Evolutionary conservation across 1,284 basidiomycete species (phyloP).

Genomic region (Phellopilus nigrolimitatus): DNA sequence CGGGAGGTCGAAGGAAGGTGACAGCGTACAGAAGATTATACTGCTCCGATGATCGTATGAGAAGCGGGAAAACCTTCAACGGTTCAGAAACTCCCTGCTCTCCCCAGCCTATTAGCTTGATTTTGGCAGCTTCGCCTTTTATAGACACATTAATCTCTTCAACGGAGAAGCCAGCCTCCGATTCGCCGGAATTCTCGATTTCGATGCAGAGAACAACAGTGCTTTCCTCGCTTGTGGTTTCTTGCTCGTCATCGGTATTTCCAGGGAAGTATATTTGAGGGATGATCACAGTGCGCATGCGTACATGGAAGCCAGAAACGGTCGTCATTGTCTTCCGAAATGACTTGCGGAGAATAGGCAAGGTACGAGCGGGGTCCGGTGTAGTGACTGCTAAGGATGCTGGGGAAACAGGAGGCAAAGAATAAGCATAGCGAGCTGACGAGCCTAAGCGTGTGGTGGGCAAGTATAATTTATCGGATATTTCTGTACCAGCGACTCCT

Average conservation of each 20-base stretch:
- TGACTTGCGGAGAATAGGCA: slow-evolving; percentile 74
- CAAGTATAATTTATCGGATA: slow-evolving; percentile 38
- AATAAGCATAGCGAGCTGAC: slow-evolving; percentile 57
- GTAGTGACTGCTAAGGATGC: slow-evolving; percentile 37
- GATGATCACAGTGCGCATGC: slow-evolving; percentile 85
- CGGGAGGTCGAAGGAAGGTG: slow-evolving; percentile 61
- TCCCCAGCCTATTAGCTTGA: slow-evolving; percentile 66
- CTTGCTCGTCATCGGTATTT: slow-evolving; percentile 34
- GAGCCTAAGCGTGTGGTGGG: slow-evolving; percentile 64
- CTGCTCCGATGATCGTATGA: slow-evolving; percentile 66
- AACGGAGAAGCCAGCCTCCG: slow-evolving; percentile 64
- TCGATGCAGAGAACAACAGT: slow-evolving; percentile 85
- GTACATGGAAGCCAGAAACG: slow-evolving; percentile 76
- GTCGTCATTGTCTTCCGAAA: slow-evolving; percentile 76
- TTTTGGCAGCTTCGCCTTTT: slow-evolving; percentile 69
- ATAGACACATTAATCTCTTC: slow-evolving; percentile 69
- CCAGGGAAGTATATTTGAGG: slow-evolving; percentile 65
- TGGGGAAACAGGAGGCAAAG: slow-evolving; percentile 46
- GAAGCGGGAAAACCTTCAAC: slow-evolving; percentile 63
- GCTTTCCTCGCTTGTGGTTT: slow-evolving; percentile 73
- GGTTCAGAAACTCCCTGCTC: slow-evolving; percentile 38
- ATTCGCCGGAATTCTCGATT: slow-evolving; percentile 69
- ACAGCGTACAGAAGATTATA: slow-evolving; percentile 86
- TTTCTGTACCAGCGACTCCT: slow-evolving; percentile 33
- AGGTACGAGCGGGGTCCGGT: slow-evolving; percentile 39